Evolutionary conservation across 2,329 filamentous ascomycete genomes (phyloP).

Genomic region (Leptographium galeiforme): DNA sequence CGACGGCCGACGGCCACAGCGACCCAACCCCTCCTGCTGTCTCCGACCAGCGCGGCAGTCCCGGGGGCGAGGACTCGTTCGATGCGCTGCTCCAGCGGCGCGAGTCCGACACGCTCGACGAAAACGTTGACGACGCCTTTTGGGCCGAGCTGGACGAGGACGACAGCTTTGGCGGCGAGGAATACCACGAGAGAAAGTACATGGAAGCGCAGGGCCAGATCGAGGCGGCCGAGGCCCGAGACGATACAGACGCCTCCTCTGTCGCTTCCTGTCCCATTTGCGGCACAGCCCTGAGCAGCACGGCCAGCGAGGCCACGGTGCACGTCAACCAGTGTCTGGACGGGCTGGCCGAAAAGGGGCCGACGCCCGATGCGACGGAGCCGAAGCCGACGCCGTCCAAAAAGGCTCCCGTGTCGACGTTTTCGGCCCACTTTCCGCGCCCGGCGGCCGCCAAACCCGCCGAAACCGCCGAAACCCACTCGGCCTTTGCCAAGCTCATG

Average conservation of each 20-base stretch:
- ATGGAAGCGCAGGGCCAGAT: slow-evolving; percentile 64
- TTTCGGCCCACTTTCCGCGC: slow-evolving; percentile 33
- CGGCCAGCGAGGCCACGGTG: slow-evolving; percentile 53
- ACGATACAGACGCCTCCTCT: slow-evolving; percentile 25
- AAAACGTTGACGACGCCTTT: slow-evolving; percentile 11
- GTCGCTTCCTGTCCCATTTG: slow-evolving; percentile 63
- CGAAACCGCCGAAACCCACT: slow-evolving; percentile 27
- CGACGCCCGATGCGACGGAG: neutral
- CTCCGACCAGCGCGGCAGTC: neutral
- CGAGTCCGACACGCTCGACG: neutral
- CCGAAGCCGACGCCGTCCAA: slow-evolving; percentile 8
- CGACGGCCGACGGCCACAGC: neutral
- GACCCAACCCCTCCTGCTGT: neutral
- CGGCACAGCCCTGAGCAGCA: slow-evolving; percentile 47
- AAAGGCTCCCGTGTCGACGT: slow-evolving; percentile 19
- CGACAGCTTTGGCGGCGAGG: slow-evolving; percentile 25
- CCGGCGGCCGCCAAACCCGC: too few species aligned
- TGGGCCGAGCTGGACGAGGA: slow-evolving; percentile 35
- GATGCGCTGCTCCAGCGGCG: neutral
- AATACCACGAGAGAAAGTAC: slow-evolving; percentile 48
- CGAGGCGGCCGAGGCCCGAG: slow-evolving; percentile 42
- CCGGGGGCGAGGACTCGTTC: neutral
- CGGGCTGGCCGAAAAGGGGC: slow-evolving; percentile 18
- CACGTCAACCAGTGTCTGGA: slow-evolving; percentile 94
- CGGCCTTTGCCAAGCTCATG: slow-evolving; percentile 90